Evolutionary conservation across 139 green algal genomes (phyloP).

Genomic region (Pleodorina starrii): DNA sequence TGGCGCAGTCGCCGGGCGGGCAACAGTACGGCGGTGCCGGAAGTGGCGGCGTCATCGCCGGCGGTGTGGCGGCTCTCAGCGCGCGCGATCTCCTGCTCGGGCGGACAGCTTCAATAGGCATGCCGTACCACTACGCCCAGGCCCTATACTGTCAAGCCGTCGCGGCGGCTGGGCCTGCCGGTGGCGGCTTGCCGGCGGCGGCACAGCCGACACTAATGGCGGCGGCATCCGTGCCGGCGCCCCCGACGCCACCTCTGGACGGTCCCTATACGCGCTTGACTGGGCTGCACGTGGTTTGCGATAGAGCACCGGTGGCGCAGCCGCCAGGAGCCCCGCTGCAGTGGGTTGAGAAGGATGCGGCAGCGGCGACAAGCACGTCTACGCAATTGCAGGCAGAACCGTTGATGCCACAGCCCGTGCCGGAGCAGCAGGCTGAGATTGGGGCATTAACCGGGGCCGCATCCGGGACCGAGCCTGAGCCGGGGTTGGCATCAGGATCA

Average conservation of each 20-base stretch:
- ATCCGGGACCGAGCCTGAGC: too few relatives aligned
- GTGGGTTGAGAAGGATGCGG: background rate
- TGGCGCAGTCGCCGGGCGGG: too few relatives aligned
- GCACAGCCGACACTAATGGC: background rate
- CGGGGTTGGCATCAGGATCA: too few relatives aligned
- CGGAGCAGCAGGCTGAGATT: too few relatives aligned
- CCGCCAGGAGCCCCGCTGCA: background rate
- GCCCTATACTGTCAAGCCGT: too few relatives aligned
- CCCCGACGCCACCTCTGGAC: background rate
- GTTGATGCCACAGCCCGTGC: too few relatives aligned
- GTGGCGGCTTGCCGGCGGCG: background rate
- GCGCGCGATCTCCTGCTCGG: constrained; percentile 18
- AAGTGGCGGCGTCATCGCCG: background rate
- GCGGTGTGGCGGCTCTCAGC: background rate
- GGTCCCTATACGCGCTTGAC: background rate
- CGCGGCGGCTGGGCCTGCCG: too few relatives aligned
- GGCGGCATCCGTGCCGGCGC: background rate
- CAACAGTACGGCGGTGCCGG: background rate
- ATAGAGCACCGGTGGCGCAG: too few relatives aligned
- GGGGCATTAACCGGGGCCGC: too few relatives aligned
- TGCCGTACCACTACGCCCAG: too few relatives aligned
- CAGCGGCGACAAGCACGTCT: background rate
- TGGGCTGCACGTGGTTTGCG: too few relatives aligned
- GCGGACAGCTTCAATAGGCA: background rate
- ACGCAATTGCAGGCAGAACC: background rate